Percentiles rank a stretch among this genome's conserved stretches.
These are phyloP conservation scores for Microthlaspi erraticum DNA, from an alignment of 345 rosid species.

Conservation along the genomic window DNA sequence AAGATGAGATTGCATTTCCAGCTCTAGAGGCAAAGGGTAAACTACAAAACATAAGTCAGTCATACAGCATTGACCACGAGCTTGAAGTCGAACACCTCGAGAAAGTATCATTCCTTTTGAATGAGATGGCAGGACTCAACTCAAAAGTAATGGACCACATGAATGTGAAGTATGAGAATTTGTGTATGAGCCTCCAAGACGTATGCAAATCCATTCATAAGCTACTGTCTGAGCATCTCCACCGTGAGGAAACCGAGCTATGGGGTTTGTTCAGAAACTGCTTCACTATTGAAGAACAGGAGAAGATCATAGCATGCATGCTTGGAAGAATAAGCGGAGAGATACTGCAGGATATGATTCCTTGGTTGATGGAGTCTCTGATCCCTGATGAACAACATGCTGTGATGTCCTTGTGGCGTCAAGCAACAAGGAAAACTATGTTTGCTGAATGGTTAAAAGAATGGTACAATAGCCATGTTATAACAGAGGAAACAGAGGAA, in stretches of 20 bases:
- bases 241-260: conserved; percentile 75
- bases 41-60: conserved; percentile 61
- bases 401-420: conserved; percentile 65
- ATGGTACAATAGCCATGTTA: conserved; percentile 64
- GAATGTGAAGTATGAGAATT: conserved; percentile 42
- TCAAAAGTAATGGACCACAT: conserved; percentile 32
- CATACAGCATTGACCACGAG: conserved; percentile 71
- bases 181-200: conserved; percentile 64
- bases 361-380: conserved; percentile 72
- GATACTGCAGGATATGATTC: conserved; percentile 69
- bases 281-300: conserved; percentile 74
- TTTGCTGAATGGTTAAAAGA: conserved; percentile 81
- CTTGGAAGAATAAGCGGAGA: conserved; percentile 75
- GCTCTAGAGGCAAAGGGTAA: conserved; percentile 74
- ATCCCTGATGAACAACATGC: conserved; percentile 59
- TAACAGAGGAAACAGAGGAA: conserved; percentile 38
- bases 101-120: conserved; percentile 58
- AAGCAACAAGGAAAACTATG: conserved; percentile 74
- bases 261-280: conserved; percentile 67
- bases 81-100: conserved; percentile 55
- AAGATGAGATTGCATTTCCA: conserved; percentile 87
- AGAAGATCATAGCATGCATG: conserved; percentile 66
- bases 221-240: conserved; percentile 68
- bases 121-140: conserved; percentile 53
- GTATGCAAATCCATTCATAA: conserved; percentile 66